phyloP scores from a whole-genome alignment of 1,139 yeast species.

The Geotrichum europaeum region DNA sequence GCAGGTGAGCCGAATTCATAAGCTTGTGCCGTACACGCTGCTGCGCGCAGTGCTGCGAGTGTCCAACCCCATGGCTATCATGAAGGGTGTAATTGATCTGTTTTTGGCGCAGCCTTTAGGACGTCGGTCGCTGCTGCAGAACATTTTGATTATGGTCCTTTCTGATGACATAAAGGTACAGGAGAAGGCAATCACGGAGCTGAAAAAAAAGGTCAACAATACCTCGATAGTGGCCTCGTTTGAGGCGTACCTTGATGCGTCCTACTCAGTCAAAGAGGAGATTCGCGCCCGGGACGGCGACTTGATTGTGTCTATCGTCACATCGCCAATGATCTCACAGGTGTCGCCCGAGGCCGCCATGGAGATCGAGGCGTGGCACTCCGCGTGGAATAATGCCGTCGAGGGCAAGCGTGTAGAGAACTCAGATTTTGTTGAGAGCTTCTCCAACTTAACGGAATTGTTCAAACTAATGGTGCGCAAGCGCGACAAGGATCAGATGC shows the following conservation, averaged over 20 bases:
- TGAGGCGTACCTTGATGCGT: slow-evolving; percentile 29
- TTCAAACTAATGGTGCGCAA: slow-evolving; percentile 61
- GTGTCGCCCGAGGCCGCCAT: slow-evolving; percentile 18
- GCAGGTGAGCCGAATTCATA: slow-evolving; percentile 64
- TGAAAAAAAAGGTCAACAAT: slow-evolving; percentile 39
- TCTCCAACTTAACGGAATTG: slow-evolving; percentile 51
- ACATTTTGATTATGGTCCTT: slow-evolving; percentile 64
- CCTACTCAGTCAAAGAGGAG: slow-evolving; percentile 14
- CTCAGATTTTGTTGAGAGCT: slow-evolving; percentile 33
- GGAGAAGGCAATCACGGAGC: slow-evolving; percentile 47
- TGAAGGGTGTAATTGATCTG: slow-evolving; percentile 69
- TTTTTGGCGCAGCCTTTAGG: slow-evolving; percentile 76
- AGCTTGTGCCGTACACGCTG: slow-evolving; percentile 67
- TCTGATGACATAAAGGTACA: slow-evolving; percentile 73
- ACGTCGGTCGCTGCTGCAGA: slow-evolving; percentile 60
- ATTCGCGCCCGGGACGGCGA: slow-evolving; percentile 26
- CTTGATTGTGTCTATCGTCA: slow-evolving; percentile 20
- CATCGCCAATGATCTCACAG: slow-evolving; percentile 6
- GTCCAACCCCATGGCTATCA: slow-evolving; percentile 80
- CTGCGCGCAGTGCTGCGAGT: slow-evolving; percentile 68
- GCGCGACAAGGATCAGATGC: slow-evolving; percentile 68
- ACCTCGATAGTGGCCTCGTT: slow-evolving; percentile 29
- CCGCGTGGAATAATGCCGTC: slow-evolving; percentile 38
- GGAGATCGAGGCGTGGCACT: slow-evolving; percentile 30
- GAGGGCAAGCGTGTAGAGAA: slow-evolving; percentile 20